phyloP scores from a whole-genome alignment of 2,329 filamentous ascomycete genomes.

The Pseudocercospora pini-densiflorae region DNA sequence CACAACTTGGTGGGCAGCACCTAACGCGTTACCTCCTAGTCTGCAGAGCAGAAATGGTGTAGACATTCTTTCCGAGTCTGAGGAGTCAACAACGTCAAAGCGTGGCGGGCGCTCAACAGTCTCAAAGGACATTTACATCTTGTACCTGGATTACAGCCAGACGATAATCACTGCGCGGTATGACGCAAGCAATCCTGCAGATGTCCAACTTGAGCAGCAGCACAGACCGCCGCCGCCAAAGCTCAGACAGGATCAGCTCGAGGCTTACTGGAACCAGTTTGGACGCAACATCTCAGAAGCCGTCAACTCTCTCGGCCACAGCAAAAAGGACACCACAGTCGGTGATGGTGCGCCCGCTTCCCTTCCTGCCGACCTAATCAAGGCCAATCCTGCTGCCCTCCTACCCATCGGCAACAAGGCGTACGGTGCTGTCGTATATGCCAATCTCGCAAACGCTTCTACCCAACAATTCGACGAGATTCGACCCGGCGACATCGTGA shows the following conservation, averaged over 20 bases:
- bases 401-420: conserved; percentile 83
- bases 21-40: conserved; percentile 76
- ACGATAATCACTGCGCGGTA: conserved; percentile 83
- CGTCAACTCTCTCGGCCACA: conserved; percentile 65
- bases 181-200: conserved; percentile 72
- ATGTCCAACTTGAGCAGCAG: conserved; percentile 78
- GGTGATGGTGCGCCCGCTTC: conserved; percentile 81
- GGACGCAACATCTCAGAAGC: conserved; percentile 77
- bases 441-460: conserved; percentile 92
- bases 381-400: conserved; percentile 69
- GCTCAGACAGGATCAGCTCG: conserved; percentile 90
- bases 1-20: conserved; percentile 86
- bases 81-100: conserved; percentile 73
- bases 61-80: conserved; percentile 81
- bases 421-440: conserved; percentile 91
- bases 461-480: conserved; percentile 93
- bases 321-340: conserved; percentile 78
- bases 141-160: conserved; percentile 96
- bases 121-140: conserved; percentile 80
- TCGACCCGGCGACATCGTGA: conserved; percentile 87
- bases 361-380: conserved; percentile 77
- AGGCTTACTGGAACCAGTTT: conserved; percentile 80
- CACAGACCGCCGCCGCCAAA: conserved; percentile 82
- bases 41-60: conserved; percentile 75
- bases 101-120: conserved; percentile 72